Conservation (phyloP, 768 basidiomycete genomes). For the Tricholoma sp. region DNA sequence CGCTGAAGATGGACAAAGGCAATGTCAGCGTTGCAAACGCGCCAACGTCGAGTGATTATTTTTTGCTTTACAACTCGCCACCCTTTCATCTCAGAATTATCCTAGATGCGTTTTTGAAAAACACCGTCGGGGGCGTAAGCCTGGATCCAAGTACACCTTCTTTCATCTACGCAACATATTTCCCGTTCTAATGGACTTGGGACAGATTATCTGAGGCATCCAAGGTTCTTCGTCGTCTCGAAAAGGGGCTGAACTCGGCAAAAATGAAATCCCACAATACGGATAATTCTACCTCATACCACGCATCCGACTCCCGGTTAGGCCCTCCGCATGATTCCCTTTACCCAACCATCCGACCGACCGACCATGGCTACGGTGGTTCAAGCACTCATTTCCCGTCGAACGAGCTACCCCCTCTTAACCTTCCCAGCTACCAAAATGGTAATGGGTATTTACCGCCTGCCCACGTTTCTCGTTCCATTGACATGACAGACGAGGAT, state of each 20-base stretch:
- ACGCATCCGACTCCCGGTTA: slow-evolving; percentile 27
- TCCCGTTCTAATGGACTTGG: slow-evolving; percentile 2
- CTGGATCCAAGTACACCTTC: slow-evolving; percentile 73
- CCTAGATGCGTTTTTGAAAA: slow-evolving; percentile 81
- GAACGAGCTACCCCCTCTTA: slow-evolving; percentile 47
- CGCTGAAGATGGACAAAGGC: slow-evolving; percentile 76
- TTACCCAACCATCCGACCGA: slow-evolving; percentile 23
- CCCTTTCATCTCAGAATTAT: slow-evolving; percentile 11
- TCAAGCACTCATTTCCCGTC: slow-evolving; percentile 34
- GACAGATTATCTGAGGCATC: slow-evolving; percentile 80
- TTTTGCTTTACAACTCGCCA: slow-evolving; percentile 8
- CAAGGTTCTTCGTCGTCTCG: slow-evolving; percentile 81
- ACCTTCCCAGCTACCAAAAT: slow-evolving; percentile 30
- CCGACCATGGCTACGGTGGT: slow-evolving; percentile 28
- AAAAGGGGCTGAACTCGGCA: slow-evolving; percentile 75
- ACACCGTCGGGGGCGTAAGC: slow-evolving; percentile 82
- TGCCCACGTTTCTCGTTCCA: slow-evolving; percentile 32
- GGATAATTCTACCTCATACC: slow-evolving; percentile 28
- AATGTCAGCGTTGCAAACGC: slow-evolving; percentile 81
- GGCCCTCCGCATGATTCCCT: slow-evolving; percentile 24
- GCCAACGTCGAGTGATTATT: slow-evolving; percentile 69
- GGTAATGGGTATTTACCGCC: slow-evolving; percentile 32
- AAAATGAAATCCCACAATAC: slow-evolving; percentile 62
- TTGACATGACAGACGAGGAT: slow-evolving; percentile 61
- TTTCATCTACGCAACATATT: slow-evolving; percentile 7